phyloP scores from a whole-genome alignment of 2,329 filamentous ascomycete species.

The Neoascochyta sp. region DNA sequence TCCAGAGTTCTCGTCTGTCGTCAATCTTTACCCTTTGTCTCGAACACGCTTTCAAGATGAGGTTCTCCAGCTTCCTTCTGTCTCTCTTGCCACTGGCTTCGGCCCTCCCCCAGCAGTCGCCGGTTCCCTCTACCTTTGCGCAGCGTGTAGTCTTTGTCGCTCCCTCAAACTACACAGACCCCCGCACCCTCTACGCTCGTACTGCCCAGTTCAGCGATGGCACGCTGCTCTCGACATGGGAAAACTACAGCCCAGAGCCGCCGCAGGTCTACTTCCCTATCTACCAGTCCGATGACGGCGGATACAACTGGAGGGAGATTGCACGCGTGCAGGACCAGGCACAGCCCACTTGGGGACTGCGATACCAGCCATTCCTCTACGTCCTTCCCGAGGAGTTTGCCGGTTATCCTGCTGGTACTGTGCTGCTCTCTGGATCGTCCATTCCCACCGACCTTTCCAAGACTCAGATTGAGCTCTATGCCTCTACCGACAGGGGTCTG shows the following conservation, averaged over 20 bases:
- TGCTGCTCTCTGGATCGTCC: slow-evolving; percentile 60
- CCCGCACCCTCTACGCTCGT: slow-evolving; percentile 52
- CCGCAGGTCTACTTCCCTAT: slow-evolving; percentile 46
- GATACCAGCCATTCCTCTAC: slow-evolving; percentile 68
- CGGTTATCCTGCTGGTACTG: slow-evolving; percentile 58
- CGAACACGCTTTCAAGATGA: slow-evolving; percentile 33
- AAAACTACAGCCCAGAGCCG: slow-evolving; percentile 51
- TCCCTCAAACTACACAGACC: slow-evolving; percentile 45
- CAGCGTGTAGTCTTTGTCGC: slow-evolving; percentile 43
- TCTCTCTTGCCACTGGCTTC: slow-evolving; percentile 18
- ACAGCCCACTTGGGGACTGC: slow-evolving; percentile 63
- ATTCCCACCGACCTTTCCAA: slow-evolving; percentile 57
- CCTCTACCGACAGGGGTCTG: slow-evolving; percentile 55
- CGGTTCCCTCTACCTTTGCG: slow-evolving; percentile 25
- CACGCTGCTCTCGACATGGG: slow-evolving; percentile 52
- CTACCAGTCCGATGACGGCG: slow-evolving; percentile 46
- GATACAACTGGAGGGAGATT: slow-evolving; percentile 59
- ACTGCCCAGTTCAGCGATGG: slow-evolving; percentile 46
- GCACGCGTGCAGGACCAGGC: slow-evolving; percentile 61
- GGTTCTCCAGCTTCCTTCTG: slow-evolving; percentile 24
- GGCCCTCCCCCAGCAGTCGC: slow-evolving; percentile 18
- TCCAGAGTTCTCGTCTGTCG: too few species aligned
- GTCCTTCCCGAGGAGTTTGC: slow-evolving; percentile 58
- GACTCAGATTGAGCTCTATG: slow-evolving; percentile 68
- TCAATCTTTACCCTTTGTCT: neutral